Evolutionary conservation across 768 basidiomycete species (phyloP).

Genomic region (Cystofilobasidium ferigula): DNA sequence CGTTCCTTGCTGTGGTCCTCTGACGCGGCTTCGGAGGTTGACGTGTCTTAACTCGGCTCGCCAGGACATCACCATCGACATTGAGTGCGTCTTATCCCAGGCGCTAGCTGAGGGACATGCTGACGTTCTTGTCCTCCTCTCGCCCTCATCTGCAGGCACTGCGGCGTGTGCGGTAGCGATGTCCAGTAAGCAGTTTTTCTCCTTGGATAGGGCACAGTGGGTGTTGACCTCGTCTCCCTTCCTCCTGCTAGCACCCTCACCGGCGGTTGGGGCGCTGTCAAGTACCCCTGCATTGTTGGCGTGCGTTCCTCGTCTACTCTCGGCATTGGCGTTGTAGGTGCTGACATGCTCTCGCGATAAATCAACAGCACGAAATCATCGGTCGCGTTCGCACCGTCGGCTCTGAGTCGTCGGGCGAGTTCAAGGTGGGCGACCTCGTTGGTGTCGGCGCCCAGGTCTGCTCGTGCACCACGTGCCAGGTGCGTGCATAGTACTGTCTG

Average conservation of each 20-base stretch:
- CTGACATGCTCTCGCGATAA: constrained; percentile 32
- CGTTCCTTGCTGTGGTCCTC: background rate
- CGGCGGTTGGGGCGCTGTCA: constrained; percentile 4
- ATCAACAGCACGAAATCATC: constrained; percentile 46
- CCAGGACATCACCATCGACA: constrained; percentile 3
- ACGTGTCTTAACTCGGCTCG: background rate
- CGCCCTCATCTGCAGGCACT: background rate
- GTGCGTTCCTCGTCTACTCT: background rate
- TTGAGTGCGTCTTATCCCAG: background rate
- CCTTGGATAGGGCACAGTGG: too few species aligned
- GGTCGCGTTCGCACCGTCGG: constrained; percentile 50
- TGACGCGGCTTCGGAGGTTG: background rate
- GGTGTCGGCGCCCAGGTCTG: constrained; percentile 49
- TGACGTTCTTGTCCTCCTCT: too few species aligned
- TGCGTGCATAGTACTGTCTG: too few species aligned
- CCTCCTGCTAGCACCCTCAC: background rate
- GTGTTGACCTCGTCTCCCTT: too few species aligned
- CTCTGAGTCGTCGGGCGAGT: constrained; percentile 43
- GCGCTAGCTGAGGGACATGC: too few species aligned
- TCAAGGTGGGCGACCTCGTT: constrained; percentile 51
- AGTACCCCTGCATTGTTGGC: constrained; percentile 8
- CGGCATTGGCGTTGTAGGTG: background rate
- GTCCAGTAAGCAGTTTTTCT: too few species aligned
- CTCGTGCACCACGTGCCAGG: constrained; percentile 44
- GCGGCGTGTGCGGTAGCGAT: background rate